phyloP scores from a whole-genome alignment of 2,329 filamentous ascomycete genomes.

The Fusarium haematococcum region DNA sequence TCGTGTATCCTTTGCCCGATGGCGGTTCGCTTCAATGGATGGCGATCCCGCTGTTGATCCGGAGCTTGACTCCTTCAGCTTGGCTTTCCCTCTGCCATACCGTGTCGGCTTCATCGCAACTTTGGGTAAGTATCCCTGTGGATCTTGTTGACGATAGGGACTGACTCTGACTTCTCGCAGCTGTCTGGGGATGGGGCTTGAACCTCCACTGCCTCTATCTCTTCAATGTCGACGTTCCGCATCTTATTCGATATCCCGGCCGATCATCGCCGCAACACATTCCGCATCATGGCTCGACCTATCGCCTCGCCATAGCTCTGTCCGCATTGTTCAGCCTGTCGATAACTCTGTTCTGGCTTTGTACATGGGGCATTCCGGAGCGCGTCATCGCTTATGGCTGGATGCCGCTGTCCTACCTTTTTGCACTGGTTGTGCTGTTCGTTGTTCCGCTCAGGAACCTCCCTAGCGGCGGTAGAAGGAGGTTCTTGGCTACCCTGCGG shows the following conservation, averaged over 20 bases:
- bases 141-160: neutral
- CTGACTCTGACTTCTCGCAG: slow-evolving; percentile 57
- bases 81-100: slow-evolving; percentile 88
- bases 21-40: slow-evolving; percentile 66
- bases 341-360: slow-evolving; percentile 84
- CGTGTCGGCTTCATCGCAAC: slow-evolving; percentile 88
- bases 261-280: slow-evolving; percentile 77
- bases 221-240: slow-evolving; percentile 86
- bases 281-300: slow-evolving; percentile 84
- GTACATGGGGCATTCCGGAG: slow-evolving; percentile 76
- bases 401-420: slow-evolving; percentile 86
- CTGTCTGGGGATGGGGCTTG: slow-evolving; percentile 93
- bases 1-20: slow-evolving; percentile 28
- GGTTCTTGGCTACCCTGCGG: slow-evolving; percentile 80
- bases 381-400: slow-evolving; percentile 84
- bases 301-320: slow-evolving; percentile 84
- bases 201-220: slow-evolving; percentile 89
- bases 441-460: slow-evolving; percentile 76
- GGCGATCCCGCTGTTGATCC: slow-evolving; percentile 78
- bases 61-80: slow-evolving; percentile 86
- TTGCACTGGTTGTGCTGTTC: slow-evolving; percentile 78
- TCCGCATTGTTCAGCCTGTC: slow-evolving; percentile 78
- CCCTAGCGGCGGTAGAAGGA: slow-evolving; percentile 77
- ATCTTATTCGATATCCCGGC: slow-evolving; percentile 86
- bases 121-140: slow-evolving; percentile 69